Base-by-base conservation (phyloP, 352 stramenopile species). In the Pythium brassicae region DNA sequence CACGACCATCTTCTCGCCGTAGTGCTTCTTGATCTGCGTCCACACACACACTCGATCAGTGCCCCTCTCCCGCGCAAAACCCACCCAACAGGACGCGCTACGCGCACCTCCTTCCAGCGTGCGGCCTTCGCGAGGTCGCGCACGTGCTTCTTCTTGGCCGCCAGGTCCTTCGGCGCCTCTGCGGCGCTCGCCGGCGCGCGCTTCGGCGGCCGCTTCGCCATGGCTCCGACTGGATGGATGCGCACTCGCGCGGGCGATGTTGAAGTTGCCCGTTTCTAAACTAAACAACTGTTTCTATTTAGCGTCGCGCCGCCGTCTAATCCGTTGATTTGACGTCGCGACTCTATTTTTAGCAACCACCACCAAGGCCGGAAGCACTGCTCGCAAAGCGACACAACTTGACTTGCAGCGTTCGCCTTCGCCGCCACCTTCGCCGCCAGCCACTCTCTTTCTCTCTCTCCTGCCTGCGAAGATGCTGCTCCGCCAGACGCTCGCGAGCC, bases 81-180 rank as follows among this genome's bases (percentile, higher is more conserved):
- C 12, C 22, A 50, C 8, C 7, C 14, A 43, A 19, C 46, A 15
- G 17, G 4, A 11, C 45, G 3, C 20, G 23, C 6, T 20, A 29
- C 2, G 20, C 47, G 10, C 50, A 90, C 82, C 78, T 89, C 68
- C 6, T 66, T 52, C 78, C 76, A 90, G 1, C 69, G 55, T 12
- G 64, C 53, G 19, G 35, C 46, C 48, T 82, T 84, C 22, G 78
- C 78, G 40, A 92, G 53, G 37, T 90, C 76, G 25, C 75, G 82
- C 56, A 91, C 80, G 46, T 92, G 78, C 52, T 81, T 76, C 59
- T 91, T 91, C 68, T 94, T 94, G 27, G 57, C 61, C 29, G 74
- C 65, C 17, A 83, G 67, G 7, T 76, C 69, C 25, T 26, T 55
- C 15, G 54, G 59, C 11, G 40, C 39, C 54, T 23, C 22, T 53